Percentiles rank a stretch among this genome's conserved stretches.
Evolutionary conservation across 108 stramenopile genomes (phyloP).

Genomic region (Aurantiochytrium sp.): DNA sequence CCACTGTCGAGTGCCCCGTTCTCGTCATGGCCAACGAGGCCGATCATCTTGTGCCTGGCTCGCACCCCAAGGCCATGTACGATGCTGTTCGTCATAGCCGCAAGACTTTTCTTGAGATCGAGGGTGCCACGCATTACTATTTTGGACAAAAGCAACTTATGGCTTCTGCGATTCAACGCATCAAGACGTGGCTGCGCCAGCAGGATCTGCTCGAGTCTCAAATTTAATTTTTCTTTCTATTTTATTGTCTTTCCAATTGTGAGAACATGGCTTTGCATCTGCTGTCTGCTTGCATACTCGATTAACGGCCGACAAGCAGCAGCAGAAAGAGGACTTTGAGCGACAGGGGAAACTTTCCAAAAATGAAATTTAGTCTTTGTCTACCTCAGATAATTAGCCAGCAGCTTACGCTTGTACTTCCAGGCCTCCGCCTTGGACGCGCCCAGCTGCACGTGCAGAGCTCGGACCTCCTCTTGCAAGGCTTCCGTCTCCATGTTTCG

Average conservation of each 20-base stretch:
- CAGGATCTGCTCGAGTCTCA: not conserved
- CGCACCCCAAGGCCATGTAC: not conserved
- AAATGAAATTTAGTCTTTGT: too few species aligned
- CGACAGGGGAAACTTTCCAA: too few species aligned
- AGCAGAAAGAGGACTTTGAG: too few species aligned
- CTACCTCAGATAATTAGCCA: not conserved
- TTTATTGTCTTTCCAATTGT: too few species aligned
- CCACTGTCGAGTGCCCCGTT: not conserved
- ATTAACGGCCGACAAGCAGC: too few species aligned
- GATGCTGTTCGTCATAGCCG: not conserved
- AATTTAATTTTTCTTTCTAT: too few species aligned
- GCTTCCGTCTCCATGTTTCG: not conserved
- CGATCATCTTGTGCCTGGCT: not conserved
- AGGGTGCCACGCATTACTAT: slow-evolving; percentile 13
- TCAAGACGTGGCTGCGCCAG: not conserved
- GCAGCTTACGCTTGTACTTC: slow-evolving; percentile 12
- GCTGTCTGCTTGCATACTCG: too few species aligned
- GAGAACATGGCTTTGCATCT: too few species aligned
- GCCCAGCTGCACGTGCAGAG: not conserved
- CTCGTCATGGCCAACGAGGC: not conserved
- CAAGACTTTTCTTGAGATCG: not conserved
- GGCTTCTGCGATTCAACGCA: not conserved
- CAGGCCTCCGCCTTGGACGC: slow-evolving; percentile 18
- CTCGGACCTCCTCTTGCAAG: not conserved
- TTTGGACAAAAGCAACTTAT: not conserved